Evolutionary conservation across 257 asterid species (phyloP), one percentile per base, ranked within the genome.

Genomic region (Nicotiana noctiflora): DNA sequence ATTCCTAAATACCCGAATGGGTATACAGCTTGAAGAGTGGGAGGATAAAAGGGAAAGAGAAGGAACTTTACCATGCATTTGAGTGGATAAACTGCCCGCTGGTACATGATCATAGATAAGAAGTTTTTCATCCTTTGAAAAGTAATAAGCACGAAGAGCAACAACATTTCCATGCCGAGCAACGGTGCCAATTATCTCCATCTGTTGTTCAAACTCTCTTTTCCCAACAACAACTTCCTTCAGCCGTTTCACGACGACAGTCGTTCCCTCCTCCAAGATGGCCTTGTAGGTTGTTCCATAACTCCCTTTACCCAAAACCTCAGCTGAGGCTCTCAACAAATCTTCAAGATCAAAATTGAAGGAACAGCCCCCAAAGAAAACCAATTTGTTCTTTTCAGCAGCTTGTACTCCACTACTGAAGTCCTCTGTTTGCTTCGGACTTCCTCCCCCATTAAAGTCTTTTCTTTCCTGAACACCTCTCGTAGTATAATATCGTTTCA

Each of bases 281-380:
- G 92, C 93, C 23, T 86, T 84, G 79, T 92, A 92, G 65, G 97
- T 88, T 61, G 97, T 89, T n/a, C 97, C 97, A 44, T 83, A 83
- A 65, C 84, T 82, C 76, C 97, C 97, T 86, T 91, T 92, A 23
- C 97, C 97, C 27, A 92, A 86, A 34, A 92, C 95, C 84, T 92
- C 95, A 10, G 97, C 95, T 1, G 97, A 92, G 84, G 97, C 97
- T 84, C 94, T 86, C 84, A 92, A 65, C 81, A 92, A 62, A 88
- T 90, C 95, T 86, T 90, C 97, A 18, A 92, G 95, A 84, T 90
- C 92, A 79, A 90, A 92, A 80, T 68, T 88, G 52, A 80, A 81
- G 21, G 91, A 81, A 70, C 84, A 68, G 8, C 88, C 89, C 75
- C 84, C 82, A 57, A 92, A 84, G 91, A 92, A 92, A 53, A 87